These are phyloP conservation scores for Metarhizium brunneum DNA, from an alignment of 2,329 filamentous ascomycete genomes.

Conservation along the genomic window DNA sequence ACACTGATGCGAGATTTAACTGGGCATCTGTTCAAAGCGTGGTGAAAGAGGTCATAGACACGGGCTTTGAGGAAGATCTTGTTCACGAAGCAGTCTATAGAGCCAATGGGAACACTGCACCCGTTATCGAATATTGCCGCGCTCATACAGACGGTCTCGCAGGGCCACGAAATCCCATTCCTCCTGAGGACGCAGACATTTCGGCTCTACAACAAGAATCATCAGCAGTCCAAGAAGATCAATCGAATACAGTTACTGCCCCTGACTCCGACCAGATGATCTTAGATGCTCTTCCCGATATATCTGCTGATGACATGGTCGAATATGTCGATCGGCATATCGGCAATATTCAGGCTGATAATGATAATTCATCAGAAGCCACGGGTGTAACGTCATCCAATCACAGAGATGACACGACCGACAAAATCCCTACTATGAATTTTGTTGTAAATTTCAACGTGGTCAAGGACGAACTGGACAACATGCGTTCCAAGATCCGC, in stretches of 20 bases:
- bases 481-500: conserved; percentile 62
- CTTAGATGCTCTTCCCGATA: conserved; percentile 21
- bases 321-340: conserved; percentile 4
- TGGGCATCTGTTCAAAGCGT: conserved; percentile 29
- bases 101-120: conserved; percentile 55
- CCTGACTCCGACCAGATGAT: conserved; percentile 28
- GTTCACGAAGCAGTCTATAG: conserved; percentile 75
- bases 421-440: conserved; percentile 9
- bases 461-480: conserved; percentile 69
- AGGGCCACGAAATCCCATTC: conserved; percentile 58
- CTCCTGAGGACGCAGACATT: conserved; percentile 43
- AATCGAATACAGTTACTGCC: conserved; percentile 12
- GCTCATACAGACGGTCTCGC: conserved; percentile 49
- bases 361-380: background rate
- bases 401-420: conserved; percentile 7
- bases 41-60: conserved; percentile 23
- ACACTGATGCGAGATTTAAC: conserved; percentile 33
- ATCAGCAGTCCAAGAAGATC: conserved; percentile 12
- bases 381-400: conserved; percentile 4
- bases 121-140: conserved; percentile 66
- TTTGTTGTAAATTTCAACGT: conserved; percentile 13
- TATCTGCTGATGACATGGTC: conserved; percentile 2
- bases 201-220: conserved; percentile 21
- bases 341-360: background rate
- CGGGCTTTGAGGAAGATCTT: conserved; percentile 44